Percentiles rank a stretch among this genome's conserved stretches.
phyloP scores from a whole-genome alignment of 371 early-diverging fungal genomes.

The Quaeritorhiza haematococci region DNA sequence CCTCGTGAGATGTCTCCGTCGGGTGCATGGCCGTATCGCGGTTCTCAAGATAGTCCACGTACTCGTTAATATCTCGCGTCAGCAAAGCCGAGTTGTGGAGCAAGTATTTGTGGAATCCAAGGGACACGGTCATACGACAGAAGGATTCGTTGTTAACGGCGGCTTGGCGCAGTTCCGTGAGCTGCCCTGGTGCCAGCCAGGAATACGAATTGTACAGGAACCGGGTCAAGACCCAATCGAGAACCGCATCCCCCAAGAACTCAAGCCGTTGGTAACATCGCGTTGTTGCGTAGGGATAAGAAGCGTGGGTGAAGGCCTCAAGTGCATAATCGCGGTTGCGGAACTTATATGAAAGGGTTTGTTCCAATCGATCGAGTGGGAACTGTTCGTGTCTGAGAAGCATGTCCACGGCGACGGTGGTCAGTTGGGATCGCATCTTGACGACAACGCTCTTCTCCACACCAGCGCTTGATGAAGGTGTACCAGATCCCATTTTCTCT shows the following conservation, averaged over 20 bases:
- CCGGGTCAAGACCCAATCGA: slow-evolving; percentile 79
- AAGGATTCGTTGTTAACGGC: slow-evolving; percentile 79
- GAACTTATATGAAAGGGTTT: slow-evolving; percentile 61
- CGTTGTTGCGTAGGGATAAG: slow-evolving; percentile 41
- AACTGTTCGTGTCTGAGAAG: background rate
- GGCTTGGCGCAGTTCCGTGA: slow-evolving; percentile 75
- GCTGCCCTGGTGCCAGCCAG: slow-evolving; percentile 60
- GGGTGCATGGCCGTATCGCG: background rate
- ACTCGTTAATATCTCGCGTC: slow-evolving; percentile 17
- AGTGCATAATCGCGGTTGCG: slow-evolving; percentile 52
- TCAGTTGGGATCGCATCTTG: too few species aligned
- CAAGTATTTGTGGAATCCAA: slow-evolving; percentile 24
- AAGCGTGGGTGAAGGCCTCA: slow-evolving; percentile 75
- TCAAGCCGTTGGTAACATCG: slow-evolving; percentile 85
- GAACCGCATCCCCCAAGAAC: slow-evolving; percentile 87
- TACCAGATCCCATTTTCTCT: too few species aligned
- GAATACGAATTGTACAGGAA: slow-evolving; percentile 69
- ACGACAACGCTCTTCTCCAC: too few species aligned
- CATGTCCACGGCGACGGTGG: too few species aligned
- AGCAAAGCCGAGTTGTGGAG: slow-evolving; percentile 6
- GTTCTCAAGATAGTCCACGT: slow-evolving; percentile 15
- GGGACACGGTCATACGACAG: slow-evolving; percentile 19
- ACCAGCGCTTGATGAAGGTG: too few species aligned
- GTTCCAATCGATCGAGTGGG: slow-evolving; percentile 34
- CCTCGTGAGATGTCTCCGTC: slow-evolving; percentile 3